A percentile compares a stretch with the other conserved stretches of the same genome.
Conservation (phyloP, 164 flowering plant species). For the Brasenia schreberi region DNA sequence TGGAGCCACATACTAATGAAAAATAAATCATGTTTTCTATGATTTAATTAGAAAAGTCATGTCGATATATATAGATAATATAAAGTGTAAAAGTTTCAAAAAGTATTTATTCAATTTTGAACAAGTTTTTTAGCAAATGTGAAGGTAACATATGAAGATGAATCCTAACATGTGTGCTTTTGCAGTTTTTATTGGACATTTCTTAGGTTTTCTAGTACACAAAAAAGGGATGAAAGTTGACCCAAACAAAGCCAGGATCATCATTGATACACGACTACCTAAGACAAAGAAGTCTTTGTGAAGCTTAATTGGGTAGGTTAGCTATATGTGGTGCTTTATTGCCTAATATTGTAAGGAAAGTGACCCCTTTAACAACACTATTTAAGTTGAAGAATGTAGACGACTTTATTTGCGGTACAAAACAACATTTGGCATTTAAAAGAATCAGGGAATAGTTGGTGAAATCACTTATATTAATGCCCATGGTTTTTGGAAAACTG, state of each 20-base stretch:
- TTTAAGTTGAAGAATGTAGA: too few species aligned
- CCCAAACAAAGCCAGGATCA: not conserved
- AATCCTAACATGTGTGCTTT: not conserved
- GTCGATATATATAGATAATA: not conserved
- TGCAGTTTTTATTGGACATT: not conserved
- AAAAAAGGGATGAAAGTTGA: not conserved
- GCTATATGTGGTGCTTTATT: too few species aligned
- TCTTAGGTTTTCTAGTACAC: not conserved
- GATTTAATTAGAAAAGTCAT: not conserved
- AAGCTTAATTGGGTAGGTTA: too few species aligned
- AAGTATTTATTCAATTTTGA: not conserved
- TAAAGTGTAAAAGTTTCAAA: too few species aligned
- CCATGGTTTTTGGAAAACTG: too few species aligned
- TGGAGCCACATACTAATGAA: not conserved
- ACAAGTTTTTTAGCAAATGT: not conserved
- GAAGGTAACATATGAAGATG: not conserved
- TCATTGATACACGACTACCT: not conserved
- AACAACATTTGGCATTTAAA: too few species aligned
- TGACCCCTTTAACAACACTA: too few species aligned
- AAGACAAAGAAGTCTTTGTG: too few species aligned
- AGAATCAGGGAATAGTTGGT: too few species aligned
- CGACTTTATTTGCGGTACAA: too few species aligned
- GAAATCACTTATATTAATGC: too few species aligned
- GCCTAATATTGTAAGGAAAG: too few species aligned
- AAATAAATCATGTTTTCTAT: not conserved